Percentiles rank a stretch among this genome's conserved stretches.
phyloP scores from a whole-genome alignment of 2,329 filamentous ascomycete species.

The Fusarium abutilonis region DNA sequence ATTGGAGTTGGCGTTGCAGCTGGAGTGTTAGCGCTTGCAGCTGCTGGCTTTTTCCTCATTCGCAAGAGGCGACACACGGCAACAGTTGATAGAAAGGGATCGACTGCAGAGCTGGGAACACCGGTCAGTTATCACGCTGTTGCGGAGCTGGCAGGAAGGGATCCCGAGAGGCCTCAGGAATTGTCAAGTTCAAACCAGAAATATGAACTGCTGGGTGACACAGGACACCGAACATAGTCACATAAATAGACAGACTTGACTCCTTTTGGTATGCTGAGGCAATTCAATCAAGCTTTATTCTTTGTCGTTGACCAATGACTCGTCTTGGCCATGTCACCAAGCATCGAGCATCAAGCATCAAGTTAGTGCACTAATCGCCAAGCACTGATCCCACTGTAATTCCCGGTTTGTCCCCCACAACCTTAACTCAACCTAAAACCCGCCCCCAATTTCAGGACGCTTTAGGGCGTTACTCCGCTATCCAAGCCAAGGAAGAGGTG shows the following conservation, averaged over 20 bases:
- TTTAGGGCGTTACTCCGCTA: conserved; percentile 9
- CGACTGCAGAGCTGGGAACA: conserved; percentile 4
- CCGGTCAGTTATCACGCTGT: conserved; percentile 15
- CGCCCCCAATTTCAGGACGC: neutral
- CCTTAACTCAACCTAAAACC: conserved; percentile 18
- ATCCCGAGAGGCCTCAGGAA: conserved; percentile 14
- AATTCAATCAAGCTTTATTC: too few relatives aligned
- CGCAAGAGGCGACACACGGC: neutral
- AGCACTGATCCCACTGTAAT: neutral
- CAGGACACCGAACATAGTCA: neutral
- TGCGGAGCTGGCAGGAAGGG: neutral
- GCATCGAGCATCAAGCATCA: too few relatives aligned
- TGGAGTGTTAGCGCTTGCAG: conserved; percentile 1
- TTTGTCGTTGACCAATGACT: conserved; percentile 2
- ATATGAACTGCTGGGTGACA: conserved; percentile 24
- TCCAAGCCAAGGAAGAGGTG: conserved; percentile 5
- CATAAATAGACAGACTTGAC: too few relatives aligned
- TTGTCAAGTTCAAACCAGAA: neutral
- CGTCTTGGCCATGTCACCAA: conserved; percentile 2
- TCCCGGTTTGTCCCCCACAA: conserved; percentile 8
- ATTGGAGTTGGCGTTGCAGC: conserved; percentile 17
- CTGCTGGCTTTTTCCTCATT: conserved; percentile 3
- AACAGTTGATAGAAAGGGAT: neutral
- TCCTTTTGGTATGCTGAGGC: too few relatives aligned
- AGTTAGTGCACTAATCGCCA: neutral